phyloP scores from a whole-genome alignment of 1,284 basidiomycete genomes.

The Lentinula novae-zelandiae region DNA sequence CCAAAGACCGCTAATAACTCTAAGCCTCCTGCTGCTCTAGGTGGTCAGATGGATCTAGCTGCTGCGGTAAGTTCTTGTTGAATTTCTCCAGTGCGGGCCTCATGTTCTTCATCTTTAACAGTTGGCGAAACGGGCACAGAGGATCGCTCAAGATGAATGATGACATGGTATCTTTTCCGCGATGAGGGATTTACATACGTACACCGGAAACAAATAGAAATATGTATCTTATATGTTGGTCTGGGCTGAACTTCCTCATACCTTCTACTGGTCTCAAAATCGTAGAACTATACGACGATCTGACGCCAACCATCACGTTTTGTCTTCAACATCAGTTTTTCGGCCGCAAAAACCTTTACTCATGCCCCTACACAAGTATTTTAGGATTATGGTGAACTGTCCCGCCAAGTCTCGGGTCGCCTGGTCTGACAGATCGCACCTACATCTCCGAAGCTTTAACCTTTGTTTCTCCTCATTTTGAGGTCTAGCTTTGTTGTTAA shows the following conservation, averaged over 20 bases:
- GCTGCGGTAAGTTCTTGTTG: conserved; percentile 55
- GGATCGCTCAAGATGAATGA: conserved; percentile 30
- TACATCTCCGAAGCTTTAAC: conserved; percentile 2
- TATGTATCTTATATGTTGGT: neutral
- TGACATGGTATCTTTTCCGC: neutral
- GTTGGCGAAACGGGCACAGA: conserved; percentile 72
- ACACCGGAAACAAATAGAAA: neutral
- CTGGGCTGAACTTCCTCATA: neutral
- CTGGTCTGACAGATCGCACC: neutral
- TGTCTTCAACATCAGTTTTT: too few relatives aligned
- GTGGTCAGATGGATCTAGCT: conserved; percentile 78
- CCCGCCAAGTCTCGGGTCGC: neutral
- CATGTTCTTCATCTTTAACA: conserved; percentile 24
- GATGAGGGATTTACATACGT: neutral
- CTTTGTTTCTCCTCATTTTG: neutral
- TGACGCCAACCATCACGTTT: too few relatives aligned
- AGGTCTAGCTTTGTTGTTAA: neutral
- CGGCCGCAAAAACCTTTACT: neutral
- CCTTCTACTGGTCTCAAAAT: too few relatives aligned
- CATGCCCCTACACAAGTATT: neutral
- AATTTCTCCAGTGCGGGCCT: conserved; percentile 1
- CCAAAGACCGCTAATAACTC: conserved; percentile 41
- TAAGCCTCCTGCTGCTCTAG: conserved; percentile 33
- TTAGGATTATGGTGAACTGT: neutral
- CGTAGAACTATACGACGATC: too few relatives aligned